Evolutionary conservation across 129 eudicot genomes (phyloP).

Genomic region (Flaveria sonorensis): DNA sequence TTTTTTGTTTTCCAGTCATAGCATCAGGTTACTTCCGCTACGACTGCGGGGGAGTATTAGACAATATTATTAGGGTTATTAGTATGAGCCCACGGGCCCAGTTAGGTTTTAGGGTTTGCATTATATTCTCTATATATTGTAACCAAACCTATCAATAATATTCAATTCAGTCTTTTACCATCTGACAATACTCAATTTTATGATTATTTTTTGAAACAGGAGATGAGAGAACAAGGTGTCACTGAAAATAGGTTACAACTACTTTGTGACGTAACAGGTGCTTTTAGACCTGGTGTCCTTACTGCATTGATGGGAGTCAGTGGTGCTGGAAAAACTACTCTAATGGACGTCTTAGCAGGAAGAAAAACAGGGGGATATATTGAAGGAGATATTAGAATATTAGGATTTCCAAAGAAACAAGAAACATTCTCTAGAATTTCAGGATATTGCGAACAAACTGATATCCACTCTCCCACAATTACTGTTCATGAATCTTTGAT

Average conservation of each 20-base stretch:
- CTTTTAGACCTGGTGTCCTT: slow-evolving; percentile 61
- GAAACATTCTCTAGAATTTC: slow-evolving; percentile 52
- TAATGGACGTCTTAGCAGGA: slow-evolving; percentile 64
- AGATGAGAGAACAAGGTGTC: slow-evolving; percentile 46
- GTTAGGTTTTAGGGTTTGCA: too few relatives aligned
- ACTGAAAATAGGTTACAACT: slow-evolving; percentile 37
- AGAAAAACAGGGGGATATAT: slow-evolving; percentile 53
- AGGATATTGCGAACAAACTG: slow-evolving; percentile 60
- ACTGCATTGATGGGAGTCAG: slow-evolving; percentile 69
- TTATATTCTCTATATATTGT: too few relatives aligned
- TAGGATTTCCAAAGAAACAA: slow-evolving; percentile 52
- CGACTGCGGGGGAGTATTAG: too few relatives aligned
- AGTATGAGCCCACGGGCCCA: too few relatives aligned
- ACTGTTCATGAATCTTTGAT: slow-evolving; percentile 51
- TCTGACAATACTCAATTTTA: background rate
- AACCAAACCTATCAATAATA: too few relatives aligned
- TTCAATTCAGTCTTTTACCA: too few relatives aligned
- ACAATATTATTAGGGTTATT: too few relatives aligned
- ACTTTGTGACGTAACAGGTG: slow-evolving; percentile 50
- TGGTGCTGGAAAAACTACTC: slow-evolving; percentile 68
- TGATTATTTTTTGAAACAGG: slow-evolving; percentile 31
- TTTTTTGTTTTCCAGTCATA: too few relatives aligned
- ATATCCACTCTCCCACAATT: slow-evolving; percentile 53
- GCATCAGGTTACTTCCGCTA: too few relatives aligned
- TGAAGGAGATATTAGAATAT: slow-evolving; percentile 54